phyloP scores from a whole-genome alignment of 495 filamentous ascomycete genomes.

The Alectoria sarmentosa region DNA sequence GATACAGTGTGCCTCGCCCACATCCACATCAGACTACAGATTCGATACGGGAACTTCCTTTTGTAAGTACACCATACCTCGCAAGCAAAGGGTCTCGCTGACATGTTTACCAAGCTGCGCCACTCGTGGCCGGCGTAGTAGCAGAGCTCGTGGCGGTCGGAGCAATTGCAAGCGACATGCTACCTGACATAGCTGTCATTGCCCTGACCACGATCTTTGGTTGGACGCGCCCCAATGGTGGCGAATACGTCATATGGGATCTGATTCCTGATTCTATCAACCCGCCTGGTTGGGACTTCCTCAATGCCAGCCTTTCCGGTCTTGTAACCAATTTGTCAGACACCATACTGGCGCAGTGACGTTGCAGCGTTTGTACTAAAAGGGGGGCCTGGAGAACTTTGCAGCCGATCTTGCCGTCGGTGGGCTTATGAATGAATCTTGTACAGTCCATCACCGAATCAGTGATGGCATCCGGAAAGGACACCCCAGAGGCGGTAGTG shows the following conservation, averaged over 20 bases:
- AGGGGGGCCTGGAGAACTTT: no score
- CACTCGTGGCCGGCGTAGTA: slow-evolving; percentile 9
- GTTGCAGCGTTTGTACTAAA: background rate
- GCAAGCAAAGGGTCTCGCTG: background rate
- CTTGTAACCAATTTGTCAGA: background rate
- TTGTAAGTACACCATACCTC: background rate
- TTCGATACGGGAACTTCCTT: slow-evolving; percentile 11
- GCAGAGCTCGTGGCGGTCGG: slow-evolving; percentile 1
- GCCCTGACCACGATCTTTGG: background rate
- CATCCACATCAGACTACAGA: background rate
- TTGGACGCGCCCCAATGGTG: background rate
- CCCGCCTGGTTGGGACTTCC: background rate
- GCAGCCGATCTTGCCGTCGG: no score
- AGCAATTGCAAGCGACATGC: background rate
- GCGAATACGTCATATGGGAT: slow-evolving; percentile 3
- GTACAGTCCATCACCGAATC: background rate
- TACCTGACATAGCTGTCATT: background rate
- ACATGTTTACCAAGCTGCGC: background rate
- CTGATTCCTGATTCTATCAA: background rate
- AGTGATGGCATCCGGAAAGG: background rate
- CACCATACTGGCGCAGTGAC: background rate
- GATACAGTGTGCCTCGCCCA: background rate
- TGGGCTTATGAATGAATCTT: no score
- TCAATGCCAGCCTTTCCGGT: background rate
- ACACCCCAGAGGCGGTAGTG: background rate